A percentile compares a stretch with the other conserved stretches of the same genome.
These are phyloP conservation scores for Elsinoe australis DNA, from an alignment of 2,329 filamentous ascomycete species.

Conservation along the genomic window DNA sequence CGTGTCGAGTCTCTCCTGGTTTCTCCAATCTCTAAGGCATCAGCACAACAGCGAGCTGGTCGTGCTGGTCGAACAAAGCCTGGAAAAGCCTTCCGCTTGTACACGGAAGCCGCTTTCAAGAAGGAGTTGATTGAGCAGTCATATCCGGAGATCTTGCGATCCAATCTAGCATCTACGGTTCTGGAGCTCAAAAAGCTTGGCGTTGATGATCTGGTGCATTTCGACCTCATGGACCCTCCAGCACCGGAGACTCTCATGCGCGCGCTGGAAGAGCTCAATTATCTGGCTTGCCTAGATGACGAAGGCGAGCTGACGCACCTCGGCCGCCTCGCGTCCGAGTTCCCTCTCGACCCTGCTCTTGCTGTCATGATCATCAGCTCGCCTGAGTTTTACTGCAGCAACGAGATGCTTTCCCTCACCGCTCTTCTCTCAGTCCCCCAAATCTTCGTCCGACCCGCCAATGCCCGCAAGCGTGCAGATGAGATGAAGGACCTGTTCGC, in stretches of 20 bases:
- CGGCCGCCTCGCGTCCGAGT: constrained; percentile 83
- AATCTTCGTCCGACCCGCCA: constrained; percentile 81
- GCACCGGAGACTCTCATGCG: constrained; percentile 98
- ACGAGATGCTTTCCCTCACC: constrained; percentile 93
- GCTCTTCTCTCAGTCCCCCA: constrained; percentile 90
- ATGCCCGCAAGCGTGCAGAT: constrained; percentile 81
- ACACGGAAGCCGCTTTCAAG: constrained; percentile 93
- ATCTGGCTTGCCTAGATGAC: constrained; percentile 90
- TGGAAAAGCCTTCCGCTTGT: constrained; percentile 95
- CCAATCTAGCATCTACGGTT: constrained; percentile 90
- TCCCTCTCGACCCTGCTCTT: constrained; percentile 85
- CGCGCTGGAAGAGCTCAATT: constrained; percentile 94
- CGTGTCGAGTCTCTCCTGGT: constrained; percentile 96
- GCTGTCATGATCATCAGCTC: constrained; percentile 98
- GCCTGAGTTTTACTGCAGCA: constrained; percentile 97
- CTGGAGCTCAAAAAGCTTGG: constrained; percentile 96
- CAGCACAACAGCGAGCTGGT: constrained; percentile 93
- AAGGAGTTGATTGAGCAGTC: constrained; percentile 97
- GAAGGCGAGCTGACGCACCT: constrained; percentile 86
- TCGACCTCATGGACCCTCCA: constrained; percentile 97
- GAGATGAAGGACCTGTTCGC: constrained; percentile 95
- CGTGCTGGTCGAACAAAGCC: constrained; percentile 97
- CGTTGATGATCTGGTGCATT: constrained; percentile 91
- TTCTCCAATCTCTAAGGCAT: constrained; percentile 95
- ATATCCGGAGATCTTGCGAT: constrained; percentile 89